Conservation (phyloP, 2,329 filamentous ascomycete species). For the Beauveria varroae region DNA sequence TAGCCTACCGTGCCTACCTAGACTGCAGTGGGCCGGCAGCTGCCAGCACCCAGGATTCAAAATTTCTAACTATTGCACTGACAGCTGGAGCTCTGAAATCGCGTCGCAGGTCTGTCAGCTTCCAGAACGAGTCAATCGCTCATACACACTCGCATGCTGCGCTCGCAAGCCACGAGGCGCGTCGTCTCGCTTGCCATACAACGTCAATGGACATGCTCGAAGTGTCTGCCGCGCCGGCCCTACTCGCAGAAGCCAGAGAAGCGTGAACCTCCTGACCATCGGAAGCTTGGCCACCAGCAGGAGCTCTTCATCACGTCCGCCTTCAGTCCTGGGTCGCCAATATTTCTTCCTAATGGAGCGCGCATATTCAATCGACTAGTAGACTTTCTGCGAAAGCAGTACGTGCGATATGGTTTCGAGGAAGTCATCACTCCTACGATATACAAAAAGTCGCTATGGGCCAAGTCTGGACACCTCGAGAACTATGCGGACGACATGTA, state of each 20-base stretch:
- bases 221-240: constrained; percentile 20
- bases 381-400: constrained; percentile 75
- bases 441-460: constrained; percentile 84
- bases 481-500: constrained; percentile 95
- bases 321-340: constrained; percentile 78
- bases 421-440: constrained; percentile 87
- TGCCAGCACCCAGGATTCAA: not conserved
- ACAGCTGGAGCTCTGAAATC: not conserved
- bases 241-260: constrained; percentile 24
- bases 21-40: not conserved
- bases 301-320: constrained; percentile 71
- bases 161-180: constrained; percentile 18
- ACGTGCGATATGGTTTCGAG: constrained; percentile 75
- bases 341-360: constrained; percentile 76
- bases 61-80: not conserved
- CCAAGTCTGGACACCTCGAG: constrained; percentile 76
- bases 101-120: not conserved
- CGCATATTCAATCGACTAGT: constrained; percentile 78
- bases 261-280: constrained; percentile 44
- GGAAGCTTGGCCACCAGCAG: constrained; percentile 55
- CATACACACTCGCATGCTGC: constrained; percentile 22
- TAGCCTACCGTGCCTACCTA: no score
- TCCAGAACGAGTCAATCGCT: constrained; percentile 5
- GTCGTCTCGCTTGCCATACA: constrained; percentile 14
- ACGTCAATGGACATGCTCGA: constrained; percentile 25